Evolutionary conservation across 1,139 yeast genomes (phyloP).

Genomic region (Saccharomyces hybrid): DNA sequence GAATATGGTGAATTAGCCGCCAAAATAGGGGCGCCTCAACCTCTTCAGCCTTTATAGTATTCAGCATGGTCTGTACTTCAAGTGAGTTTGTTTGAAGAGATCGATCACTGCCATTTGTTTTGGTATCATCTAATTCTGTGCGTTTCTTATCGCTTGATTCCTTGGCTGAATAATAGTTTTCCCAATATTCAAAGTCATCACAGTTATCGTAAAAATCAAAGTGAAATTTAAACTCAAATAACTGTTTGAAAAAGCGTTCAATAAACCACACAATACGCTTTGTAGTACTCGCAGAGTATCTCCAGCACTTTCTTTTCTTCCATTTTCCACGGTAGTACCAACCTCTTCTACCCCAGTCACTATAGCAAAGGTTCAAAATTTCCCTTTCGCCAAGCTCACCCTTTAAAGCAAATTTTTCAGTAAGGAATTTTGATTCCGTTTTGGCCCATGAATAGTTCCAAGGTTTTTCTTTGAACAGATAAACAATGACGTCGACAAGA

Average conservation of each 20-base stretch:
- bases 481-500: constrained; percentile 67
- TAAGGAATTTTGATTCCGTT: constrained; percentile 19
- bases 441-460: constrained; percentile 42
- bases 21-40: constrained; percentile 21
- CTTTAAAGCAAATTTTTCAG: constrained; percentile 18
- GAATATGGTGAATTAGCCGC: constrained; percentile 25
- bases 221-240: constrained; percentile 9
- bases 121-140: constrained; percentile 2
- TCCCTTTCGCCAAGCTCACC: constrained; percentile 26
- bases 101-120: constrained; percentile 7
- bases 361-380: constrained; percentile 20
- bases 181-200: constrained; percentile 23
- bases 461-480: constrained; percentile 70
- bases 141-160: background rate
- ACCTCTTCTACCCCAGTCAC: constrained; percentile 24
- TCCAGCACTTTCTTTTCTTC: constrained; percentile 24
- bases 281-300: constrained; percentile 21
- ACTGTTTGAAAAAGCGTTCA: constrained; percentile 16
- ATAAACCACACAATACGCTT: constrained; percentile 25
- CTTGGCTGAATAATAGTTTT: constrained; percentile 15
- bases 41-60: constrained; percentile 4
- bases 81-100: constrained; percentile 3
- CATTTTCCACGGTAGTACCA: constrained; percentile 30
- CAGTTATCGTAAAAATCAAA: constrained; percentile 23
- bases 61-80: background rate